These are phyloP conservation scores for Xanthoceras sorbifolium DNA, from an alignment of 345 rosid species.

Conservation along the genomic window DNA sequence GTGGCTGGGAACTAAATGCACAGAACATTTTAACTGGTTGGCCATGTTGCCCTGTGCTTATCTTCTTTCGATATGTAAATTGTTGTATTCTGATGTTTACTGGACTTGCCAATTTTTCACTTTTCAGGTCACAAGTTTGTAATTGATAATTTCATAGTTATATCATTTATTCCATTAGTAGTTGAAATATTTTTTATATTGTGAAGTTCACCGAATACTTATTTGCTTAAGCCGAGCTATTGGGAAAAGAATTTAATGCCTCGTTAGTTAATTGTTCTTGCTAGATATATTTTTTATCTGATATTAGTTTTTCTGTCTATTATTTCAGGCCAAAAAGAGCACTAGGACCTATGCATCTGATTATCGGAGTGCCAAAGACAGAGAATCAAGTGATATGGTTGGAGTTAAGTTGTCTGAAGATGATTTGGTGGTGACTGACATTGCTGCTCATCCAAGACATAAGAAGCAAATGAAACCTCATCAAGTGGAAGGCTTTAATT, in stretches of 20 bases:
- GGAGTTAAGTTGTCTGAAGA: slow-evolving; percentile 54
- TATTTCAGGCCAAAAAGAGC: slow-evolving; percentile 59
- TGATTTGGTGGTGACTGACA: slow-evolving; percentile 53
- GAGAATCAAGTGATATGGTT: slow-evolving; percentile 40
- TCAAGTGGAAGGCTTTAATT: slow-evolving; percentile 81
- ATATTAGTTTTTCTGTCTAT: slow-evolving; percentile 3
- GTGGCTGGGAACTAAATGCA: neutral
- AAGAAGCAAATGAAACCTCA: slow-evolving; percentile 83
- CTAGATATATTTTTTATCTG: neutral
- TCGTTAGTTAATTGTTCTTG: slow-evolving; percentile 4
- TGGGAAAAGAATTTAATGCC: slow-evolving; percentile 6
- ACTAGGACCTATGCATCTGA: slow-evolving; percentile 60
- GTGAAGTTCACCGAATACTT: neutral
- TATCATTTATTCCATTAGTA: neutral
- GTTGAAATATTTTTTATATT: neutral
- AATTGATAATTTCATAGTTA: neutral
- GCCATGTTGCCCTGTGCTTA: neutral
- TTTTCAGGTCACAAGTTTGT: neutral
- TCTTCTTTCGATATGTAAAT: neutral
- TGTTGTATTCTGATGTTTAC: neutral
- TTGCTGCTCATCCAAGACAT: slow-evolving; percentile 87
- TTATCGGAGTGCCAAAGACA: slow-evolving; percentile 41
- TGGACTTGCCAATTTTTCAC: neutral
- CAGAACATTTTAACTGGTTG: neutral
- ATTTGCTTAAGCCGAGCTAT: neutral